Evolutionary conservation across 441 rosid species (phyloP).

Genomic region (Flueggea neowawraea): DNA sequence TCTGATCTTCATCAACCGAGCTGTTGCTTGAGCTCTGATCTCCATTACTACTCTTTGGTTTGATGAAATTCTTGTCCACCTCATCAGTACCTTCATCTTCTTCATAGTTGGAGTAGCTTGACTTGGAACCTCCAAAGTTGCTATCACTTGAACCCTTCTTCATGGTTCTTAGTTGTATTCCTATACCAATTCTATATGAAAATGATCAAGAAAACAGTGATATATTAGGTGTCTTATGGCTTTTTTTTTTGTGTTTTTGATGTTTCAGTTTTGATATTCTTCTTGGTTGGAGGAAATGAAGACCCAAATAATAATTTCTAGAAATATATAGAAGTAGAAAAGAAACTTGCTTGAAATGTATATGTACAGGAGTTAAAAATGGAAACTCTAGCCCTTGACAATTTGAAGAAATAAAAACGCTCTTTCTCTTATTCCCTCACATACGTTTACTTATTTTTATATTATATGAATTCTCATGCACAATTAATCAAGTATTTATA

Average conservation of each 20-base stretch:
- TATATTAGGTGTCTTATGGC: constrained; percentile 3
- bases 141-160: constrained; percentile 2
- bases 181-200: constrained; percentile 1
- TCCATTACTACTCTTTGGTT: constrained; percentile 5
- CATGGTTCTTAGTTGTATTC: constrained; percentile 19
- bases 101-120: constrained; percentile 24
- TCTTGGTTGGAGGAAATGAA: constrained; percentile 11
- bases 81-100: constrained; percentile 28
- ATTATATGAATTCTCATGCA: no score
- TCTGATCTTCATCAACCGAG: constrained; percentile 45
- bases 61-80: constrained; percentile 16
- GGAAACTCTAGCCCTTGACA: constrained; percentile 33
- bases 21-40: constrained; percentile 49
- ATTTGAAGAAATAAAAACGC: constrained; percentile 12
- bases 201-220: constrained; percentile 10
- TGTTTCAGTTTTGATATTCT: constrained; percentile 2
- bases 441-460: not conserved
- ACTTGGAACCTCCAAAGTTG: constrained; percentile 34
- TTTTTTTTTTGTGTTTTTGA: not conserved
- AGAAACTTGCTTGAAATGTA: constrained; percentile 1
- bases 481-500: no score
- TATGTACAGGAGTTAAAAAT: constrained; percentile 11
- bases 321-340: not conserved
- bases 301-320: not conserved
- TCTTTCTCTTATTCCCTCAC: constrained; percentile 6